Evolutionary conservation across 78 protist species (phyloP), one percentile per base, ranked within the genome.

Genomic region (Dictyostelium purpureum): DNA sequence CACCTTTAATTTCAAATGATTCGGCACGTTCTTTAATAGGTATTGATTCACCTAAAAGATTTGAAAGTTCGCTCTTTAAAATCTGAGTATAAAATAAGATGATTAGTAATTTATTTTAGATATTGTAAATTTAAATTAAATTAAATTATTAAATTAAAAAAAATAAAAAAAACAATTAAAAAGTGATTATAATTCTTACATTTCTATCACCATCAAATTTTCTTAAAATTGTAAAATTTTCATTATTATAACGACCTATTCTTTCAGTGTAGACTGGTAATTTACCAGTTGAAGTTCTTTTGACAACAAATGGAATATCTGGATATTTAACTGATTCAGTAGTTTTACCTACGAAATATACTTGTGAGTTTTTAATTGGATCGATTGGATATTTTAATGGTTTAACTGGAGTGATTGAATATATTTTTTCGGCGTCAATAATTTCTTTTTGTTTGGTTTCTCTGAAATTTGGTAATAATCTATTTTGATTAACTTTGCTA

Each of bases 301-400:
- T 59, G 45, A 80, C 70, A 73, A 43, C 49, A 77, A 80, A 80
- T 67, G 89, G 89, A 6, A 80, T n/a, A 11, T 66, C 19, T 80
- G 89, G 78, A 26, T 59, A 28, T 40, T 12, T 42, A 2, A n/a
- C n/a, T n/a, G n/a, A 37, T 21, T 31, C 21, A 52, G 35, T 37
- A 14, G 21, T 26, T 70, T 26, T 63, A 24, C 54, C 21, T 45
- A 65, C 43, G 38, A 26, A 38, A 37, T 37, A 67, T 38, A 38
- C 75, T 2, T 35, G 5, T 38, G 75, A 67, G n/a, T n/a, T n/a
- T 38, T 69, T 3, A 21, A 71, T 6, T 67, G 75, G 75, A 19
- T 37, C 31, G n/a, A 80, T 49, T 80, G 89, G 89, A 14, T 9
- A 80, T 80, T 49, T n/a, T 28, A 80, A 67, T 80, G 89, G 89